Evolutionary conservation across 2,329 filamentous ascomycete species (phyloP), one percentile per base, ranked within the genome.

Genomic region (Aspergillus proliferans): DNA sequence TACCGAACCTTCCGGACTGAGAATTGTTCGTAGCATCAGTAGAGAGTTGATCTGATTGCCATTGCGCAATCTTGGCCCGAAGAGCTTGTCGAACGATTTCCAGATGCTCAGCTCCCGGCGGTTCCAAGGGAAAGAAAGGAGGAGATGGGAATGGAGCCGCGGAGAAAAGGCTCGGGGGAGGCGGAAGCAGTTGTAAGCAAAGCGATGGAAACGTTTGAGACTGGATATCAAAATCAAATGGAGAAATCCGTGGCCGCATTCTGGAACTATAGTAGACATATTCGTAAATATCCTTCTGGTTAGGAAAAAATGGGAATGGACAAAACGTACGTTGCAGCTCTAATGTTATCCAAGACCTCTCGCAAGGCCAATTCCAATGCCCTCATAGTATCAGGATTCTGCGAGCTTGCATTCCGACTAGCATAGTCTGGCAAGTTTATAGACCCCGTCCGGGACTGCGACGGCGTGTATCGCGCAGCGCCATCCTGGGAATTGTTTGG

Each of bases 171-270:
- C 88, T 93, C 3, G 88, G 84, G 3, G 91, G 89, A 8, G 87
- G 78, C 33, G 86, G 82, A 1, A 97, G 81, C 56, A 92, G 85
- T 54, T 86, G 87, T 9, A 96, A 80, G 33, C 86, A 89, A 38
- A 97, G 78, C 6, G 87, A 84, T 6, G 91, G 89, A 61, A 95
- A 96, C 51, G 89, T 89, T 65, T 95, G 82, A 4, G 86, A 78
- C 52, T 91, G 81, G 30, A 92, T 86, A 57, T 96, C 88, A 70
- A 95, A 94, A 56, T 92, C 87, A 65, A 83, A 84, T 3, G 82
- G 76, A 15, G 73, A 66, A 18, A 68, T 48, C 52, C 63, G 64
- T 53, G 74, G 57, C 51, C 71, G 59, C 45, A 70, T 67, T 48
- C 72, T 71, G 22, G 71, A 70, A 50, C 75, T 79, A 54, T 40